These are phyloP conservation scores for Mrakia blollopis DNA, from an alignment of 768 basidiomycete genomes.

Conservation along the genomic window DNA sequence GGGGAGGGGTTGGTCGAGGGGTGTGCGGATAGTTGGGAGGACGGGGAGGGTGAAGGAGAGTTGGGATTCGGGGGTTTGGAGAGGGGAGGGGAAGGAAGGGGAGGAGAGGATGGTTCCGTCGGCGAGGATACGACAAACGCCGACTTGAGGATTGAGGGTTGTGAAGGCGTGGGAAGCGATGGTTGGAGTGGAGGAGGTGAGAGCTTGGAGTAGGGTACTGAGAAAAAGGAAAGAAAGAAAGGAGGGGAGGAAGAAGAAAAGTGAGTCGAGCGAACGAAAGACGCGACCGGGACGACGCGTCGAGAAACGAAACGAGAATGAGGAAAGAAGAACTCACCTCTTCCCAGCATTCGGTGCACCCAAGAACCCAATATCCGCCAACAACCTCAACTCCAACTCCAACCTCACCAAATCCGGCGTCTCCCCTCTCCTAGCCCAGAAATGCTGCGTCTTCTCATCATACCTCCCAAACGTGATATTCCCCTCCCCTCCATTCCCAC, in stretches of 20 bases:
- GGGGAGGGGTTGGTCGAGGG: conserved; percentile 56
- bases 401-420: conserved; percentile 62
- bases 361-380: conserved; percentile 92
- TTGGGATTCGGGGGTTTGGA: conserved; percentile 23
- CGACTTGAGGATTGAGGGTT: conserved; percentile 88
- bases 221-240: not conserved
- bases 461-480: conserved; percentile 26
- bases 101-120: conserved; percentile 30
- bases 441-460: conserved; percentile 7
- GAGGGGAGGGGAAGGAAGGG: not conserved
- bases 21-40: not conserved
- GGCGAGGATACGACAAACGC: conserved; percentile 49
- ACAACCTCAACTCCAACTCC: conserved; percentile 84
- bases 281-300: not conserved
- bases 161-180: conserved; percentile 92
- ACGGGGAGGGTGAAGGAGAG: conserved; percentile 25
- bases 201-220: conserved; percentile 80
- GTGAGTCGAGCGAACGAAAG: not conserved
- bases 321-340: conserved; percentile 33
- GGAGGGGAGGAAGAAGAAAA: not conserved
- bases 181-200: conserved; percentile 79
- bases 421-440: conserved; percentile 59
- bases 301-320: not conserved
- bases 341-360: conserved; percentile 90
- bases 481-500: conserved; percentile 30